These are phyloP conservation scores for Xeromyces bisporus DNA, from an alignment of 495 filamentous ascomycete genomes.

Conservation along the genomic window DNA sequence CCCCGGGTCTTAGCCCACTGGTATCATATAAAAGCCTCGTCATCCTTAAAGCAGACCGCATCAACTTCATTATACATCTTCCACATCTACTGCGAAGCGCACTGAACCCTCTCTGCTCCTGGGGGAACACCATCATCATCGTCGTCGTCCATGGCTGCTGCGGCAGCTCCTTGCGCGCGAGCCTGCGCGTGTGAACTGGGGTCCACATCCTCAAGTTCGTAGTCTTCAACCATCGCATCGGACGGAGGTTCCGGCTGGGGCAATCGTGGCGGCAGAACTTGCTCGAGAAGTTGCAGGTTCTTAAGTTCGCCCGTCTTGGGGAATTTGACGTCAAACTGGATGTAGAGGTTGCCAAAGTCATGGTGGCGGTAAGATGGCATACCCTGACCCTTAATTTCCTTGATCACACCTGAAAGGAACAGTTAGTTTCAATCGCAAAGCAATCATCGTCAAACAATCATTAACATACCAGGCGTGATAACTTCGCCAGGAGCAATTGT, in stretches of 20 bases:
- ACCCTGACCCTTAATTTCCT: conserved; percentile 90
- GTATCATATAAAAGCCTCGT: conserved; percentile 30
- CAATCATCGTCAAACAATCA: conserved; percentile 1
- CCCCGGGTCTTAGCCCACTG: conserved; percentile 14
- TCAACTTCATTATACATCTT: conserved; percentile 4
- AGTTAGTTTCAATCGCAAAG: conserved; percentile 7
- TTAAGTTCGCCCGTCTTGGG: conserved; percentile 41
- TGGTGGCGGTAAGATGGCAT: conserved; percentile 97
- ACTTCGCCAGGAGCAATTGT: conserved; percentile 85
- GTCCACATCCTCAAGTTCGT: conserved; percentile 67
- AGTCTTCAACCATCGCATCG: conserved; percentile 85
- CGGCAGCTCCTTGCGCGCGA: conserved; percentile 51
- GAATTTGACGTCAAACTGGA: conserved; percentile 97
- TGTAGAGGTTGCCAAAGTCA: conserved; percentile 89
- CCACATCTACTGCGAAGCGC: conserved; percentile 73
- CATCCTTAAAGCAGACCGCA: conserved; percentile 11
- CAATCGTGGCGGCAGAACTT: conserved; percentile 59
- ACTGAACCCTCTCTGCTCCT: conserved; percentile 88
- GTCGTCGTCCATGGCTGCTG: conserved; percentile 61
- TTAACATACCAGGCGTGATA: conserved; percentile 69
- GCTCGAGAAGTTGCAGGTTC: conserved; percentile 48
- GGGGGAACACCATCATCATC: conserved; percentile 53
- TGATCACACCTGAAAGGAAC: conserved; percentile 51
- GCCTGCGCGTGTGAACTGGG: conserved; percentile 44
- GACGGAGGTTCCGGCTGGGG: conserved; percentile 42